A percentile compares a stretch with the other conserved stretches of the same genome.
These are phyloP conservation scores for Scheffersomyces lignosus DNA, from an alignment of 805 yeast genomes.

Conservation along the genomic window DNA sequence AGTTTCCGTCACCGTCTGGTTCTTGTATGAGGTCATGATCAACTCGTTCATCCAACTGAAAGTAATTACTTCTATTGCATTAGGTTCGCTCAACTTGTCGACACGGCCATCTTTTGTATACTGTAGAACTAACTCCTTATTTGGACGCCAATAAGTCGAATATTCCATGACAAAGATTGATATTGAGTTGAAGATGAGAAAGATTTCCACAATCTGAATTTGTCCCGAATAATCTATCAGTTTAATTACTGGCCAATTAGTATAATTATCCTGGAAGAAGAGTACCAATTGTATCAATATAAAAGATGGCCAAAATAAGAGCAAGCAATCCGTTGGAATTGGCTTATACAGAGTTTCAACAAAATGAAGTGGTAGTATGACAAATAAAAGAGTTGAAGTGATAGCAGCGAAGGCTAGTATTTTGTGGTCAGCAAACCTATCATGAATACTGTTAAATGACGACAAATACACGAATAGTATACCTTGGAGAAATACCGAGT, in stretches of 20 bases:
- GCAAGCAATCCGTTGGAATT: constrained; percentile 19
- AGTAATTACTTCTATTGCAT: constrained; percentile 38
- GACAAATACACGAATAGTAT: constrained; percentile 14
- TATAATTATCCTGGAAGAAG: constrained; percentile 26
- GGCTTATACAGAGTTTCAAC: constrained; percentile 22
- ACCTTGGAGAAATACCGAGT: constrained; percentile 18
- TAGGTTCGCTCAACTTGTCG: constrained; percentile 21
- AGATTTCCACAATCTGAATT: constrained; percentile 19
- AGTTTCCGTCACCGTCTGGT: constrained; percentile 35
- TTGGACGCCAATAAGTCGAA: constrained; percentile 37
- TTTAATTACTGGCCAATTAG: constrained; percentile 21
- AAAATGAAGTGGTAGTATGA: constrained; percentile 26
- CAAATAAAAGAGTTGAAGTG: constrained; percentile 6
- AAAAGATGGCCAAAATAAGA: constrained; percentile 31
- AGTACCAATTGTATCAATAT: constrained; percentile 16
- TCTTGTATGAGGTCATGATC: constrained; percentile 37
- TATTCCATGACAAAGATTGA: constrained; percentile 41
- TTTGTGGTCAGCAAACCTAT: constrained; percentile 22
- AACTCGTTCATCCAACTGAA: constrained; percentile 51
- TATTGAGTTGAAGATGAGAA: constrained; percentile 28
- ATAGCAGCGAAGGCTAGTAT: constrained; percentile 14
- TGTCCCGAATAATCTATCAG: constrained; percentile 3
- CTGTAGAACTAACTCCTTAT: constrained; percentile 33
- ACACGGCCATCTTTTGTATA: constrained; percentile 21
- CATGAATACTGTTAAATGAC: constrained; percentile 18